Conservation (phyloP, 805 yeast genomes). For the Kazachstania martiniae region DNA sequence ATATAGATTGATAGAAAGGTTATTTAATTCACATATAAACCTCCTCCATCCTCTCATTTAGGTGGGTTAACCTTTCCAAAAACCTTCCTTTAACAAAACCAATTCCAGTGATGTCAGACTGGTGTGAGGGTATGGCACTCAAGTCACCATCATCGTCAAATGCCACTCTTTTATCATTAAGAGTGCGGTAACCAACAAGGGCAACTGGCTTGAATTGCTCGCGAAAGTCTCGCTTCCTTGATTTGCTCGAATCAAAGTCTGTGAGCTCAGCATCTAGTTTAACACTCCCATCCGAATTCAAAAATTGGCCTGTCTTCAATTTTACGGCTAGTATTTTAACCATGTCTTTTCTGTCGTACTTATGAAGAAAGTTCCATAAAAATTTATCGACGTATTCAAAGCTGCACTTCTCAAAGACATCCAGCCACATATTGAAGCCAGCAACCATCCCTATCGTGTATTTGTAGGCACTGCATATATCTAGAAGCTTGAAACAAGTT, state of each 20-base stretch:
- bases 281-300: neutral
- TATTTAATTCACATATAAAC: neutral
- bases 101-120: neutral
- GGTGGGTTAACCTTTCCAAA: neutral
- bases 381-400: neutral
- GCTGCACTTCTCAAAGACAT: neutral
- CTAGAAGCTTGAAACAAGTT: constrained; percentile 1
- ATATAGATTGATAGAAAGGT: no score
- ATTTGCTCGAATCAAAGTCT: neutral
- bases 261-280: neutral
- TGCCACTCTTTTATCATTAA: neutral
- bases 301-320: neutral
- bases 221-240: no score
- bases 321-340: neutral
- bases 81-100: neutral
- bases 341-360: neutral
- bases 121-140: neutral
- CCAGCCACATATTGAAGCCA: neutral
- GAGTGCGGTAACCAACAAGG: neutral
- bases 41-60: constrained; percentile 1
- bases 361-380: neutral
- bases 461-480: neutral
- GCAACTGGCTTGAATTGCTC: neutral
- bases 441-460: neutral
- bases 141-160: neutral